Conservation (phyloP, 2,329 filamentous ascomycete species). For the Xylariomycetidae sp. region DNA sequence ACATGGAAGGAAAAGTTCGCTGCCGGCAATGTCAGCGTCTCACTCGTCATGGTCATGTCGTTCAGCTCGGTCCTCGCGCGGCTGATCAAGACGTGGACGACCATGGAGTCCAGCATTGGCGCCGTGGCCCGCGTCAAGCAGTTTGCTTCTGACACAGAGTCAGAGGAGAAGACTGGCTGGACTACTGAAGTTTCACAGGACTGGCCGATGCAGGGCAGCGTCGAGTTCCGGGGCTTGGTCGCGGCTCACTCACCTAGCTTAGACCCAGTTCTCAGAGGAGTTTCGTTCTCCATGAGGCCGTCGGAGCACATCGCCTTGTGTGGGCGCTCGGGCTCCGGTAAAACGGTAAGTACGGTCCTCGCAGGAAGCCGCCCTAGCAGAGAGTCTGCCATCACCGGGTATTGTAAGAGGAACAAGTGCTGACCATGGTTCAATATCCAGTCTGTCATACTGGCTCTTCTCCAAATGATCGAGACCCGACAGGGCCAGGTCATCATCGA, state of each 20-base stretch:
- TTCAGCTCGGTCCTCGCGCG: conserved; percentile 11
- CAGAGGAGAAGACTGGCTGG: background rate
- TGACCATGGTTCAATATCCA: too few species aligned
- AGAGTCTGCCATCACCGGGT: too few species aligned
- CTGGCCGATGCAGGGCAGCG: background rate
- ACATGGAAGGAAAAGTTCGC: conserved; percentile 1
- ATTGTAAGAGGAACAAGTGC: too few species aligned
- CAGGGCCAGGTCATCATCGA: conserved; percentile 4
- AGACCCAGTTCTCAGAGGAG: background rate
- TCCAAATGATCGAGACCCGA: conserved; percentile 9
- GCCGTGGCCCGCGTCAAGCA: conserved; percentile 9
- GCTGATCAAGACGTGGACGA: conserved; percentile 15
- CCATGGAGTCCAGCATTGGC: conserved; percentile 17
- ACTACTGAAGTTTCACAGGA: background rate
- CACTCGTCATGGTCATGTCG: conserved; percentile 15
- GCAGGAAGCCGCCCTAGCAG: too few species aligned
- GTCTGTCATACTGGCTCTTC: conserved; percentile 6
- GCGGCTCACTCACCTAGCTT: background rate
- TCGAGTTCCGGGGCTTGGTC: background rate
- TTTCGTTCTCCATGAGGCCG: conserved; percentile 2
- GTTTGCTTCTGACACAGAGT: background rate
- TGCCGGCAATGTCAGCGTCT: conserved; percentile 9
- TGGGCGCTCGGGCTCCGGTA: conserved; percentile 8
- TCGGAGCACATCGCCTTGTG: conserved; percentile 11
- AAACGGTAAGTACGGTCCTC: too few species aligned